Conservation (phyloP, 176 grass and related monocot genomes). For the Musa acuminata region DNA sequence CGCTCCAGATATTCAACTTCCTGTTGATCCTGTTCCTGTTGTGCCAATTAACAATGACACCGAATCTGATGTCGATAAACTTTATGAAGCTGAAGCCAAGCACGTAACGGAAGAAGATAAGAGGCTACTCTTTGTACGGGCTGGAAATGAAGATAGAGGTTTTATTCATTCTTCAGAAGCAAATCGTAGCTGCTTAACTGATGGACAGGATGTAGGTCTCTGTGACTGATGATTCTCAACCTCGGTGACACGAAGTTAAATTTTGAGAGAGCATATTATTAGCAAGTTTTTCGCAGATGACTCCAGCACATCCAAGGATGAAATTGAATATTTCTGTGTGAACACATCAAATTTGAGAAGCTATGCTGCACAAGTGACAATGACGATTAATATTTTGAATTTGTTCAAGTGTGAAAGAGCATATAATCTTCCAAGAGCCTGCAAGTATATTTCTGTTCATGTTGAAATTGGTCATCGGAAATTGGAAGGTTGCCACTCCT, state of each 20-base stretch:
- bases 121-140: not conserved
- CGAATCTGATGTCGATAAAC: not conserved
- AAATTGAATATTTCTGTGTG: conserved; percentile 13
- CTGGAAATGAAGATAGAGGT: not conserved
- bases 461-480: too few species aligned
- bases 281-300: conserved; percentile 1
- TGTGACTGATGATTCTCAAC: too few species aligned
- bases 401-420: too few species aligned
- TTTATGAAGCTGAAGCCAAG: not conserved
- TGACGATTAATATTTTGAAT: too few species aligned
- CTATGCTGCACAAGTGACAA: conserved; percentile 14
- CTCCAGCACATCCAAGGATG: too few species aligned
- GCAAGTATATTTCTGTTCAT: too few species aligned
- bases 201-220: conserved; percentile 11
- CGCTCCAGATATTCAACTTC: not conserved
- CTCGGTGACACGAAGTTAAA: not conserved
- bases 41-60: not conserved
- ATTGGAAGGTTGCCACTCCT: too few species aligned
- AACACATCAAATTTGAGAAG: conserved; percentile 38
- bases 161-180: conserved; percentile 24
- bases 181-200: conserved; percentile 12
- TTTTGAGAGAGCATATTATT: conserved; percentile 22
- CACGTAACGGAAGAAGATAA: not conserved
- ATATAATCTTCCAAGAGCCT: too few species aligned
- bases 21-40: not conserved